Evolutionary conservation across 345 rosid species (phyloP).

Genomic region (Hibiscus tridactylites): DNA sequence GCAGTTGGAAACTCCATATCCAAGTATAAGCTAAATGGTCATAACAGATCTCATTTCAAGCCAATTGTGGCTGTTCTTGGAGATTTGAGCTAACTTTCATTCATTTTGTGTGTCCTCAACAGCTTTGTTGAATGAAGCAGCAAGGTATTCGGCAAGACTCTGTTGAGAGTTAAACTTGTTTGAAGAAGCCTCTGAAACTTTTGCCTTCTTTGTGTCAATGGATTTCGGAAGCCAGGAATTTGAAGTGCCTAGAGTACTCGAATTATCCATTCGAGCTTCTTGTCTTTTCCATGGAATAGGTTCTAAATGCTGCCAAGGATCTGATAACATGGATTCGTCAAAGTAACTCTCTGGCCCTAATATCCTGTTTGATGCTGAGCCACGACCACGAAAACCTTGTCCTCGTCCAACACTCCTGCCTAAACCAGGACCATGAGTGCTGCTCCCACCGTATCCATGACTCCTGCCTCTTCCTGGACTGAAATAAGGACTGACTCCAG

Average conservation of each 20-base stretch:
- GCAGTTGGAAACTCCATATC: neutral
- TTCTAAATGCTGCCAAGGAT: slow-evolving; percentile 64
- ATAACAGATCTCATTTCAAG: neutral
- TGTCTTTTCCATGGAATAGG: slow-evolving; percentile 52
- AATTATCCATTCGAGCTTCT: slow-evolving; percentile 21
- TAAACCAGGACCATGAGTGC: slow-evolving; percentile 24
- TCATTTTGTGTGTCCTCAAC: slow-evolving; percentile 23
- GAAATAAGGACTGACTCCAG: slow-evolving; percentile 27
- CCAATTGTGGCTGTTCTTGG: neutral
- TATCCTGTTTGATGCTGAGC: slow-evolving; percentile 15
- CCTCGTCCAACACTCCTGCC: slow-evolving; percentile 49
- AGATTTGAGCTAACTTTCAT: slow-evolving; percentile 10
- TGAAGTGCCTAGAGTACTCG: slow-evolving; percentile 23
- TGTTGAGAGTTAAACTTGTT: slow-evolving; percentile 32
- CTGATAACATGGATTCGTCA: slow-evolving; percentile 63
- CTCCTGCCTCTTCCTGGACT: slow-evolving; percentile 46
- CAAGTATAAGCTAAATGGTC: neutral
- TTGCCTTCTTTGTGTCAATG: slow-evolving; percentile 35
- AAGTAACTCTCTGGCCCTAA: slow-evolving; percentile 40
- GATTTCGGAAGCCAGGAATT: slow-evolving; percentile 63
- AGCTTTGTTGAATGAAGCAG: slow-evolving; percentile 66
- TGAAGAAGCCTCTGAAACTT: slow-evolving; percentile 38
- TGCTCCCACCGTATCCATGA: slow-evolving; percentile 22
- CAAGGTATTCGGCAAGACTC: slow-evolving; percentile 82
- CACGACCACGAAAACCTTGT: slow-evolving; percentile 21